phyloP scores from a whole-genome alignment of 108 stramenopile genomes.

The Bacterosira constricta region DNA sequence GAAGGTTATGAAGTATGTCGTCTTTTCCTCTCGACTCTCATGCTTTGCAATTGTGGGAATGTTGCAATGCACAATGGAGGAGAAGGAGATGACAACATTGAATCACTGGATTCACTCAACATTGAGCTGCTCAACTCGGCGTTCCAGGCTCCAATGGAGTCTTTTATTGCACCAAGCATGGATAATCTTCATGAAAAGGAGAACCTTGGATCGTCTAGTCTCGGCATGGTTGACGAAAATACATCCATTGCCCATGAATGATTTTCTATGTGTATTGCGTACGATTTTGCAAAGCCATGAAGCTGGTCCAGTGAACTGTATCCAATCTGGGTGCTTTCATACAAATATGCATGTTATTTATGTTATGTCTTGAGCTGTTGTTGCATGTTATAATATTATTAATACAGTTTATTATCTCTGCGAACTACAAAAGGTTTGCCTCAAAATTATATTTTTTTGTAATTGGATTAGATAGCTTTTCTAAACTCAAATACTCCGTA shows the following conservation, averaged over 20 bases:
- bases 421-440: too few relatives aligned
- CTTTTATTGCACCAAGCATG: slow-evolving; percentile 64
- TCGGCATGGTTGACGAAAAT: background rate
- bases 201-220: background rate
- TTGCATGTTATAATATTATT: too few relatives aligned
- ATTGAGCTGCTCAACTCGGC: slow-evolving; percentile 67
- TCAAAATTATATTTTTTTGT: too few relatives aligned
- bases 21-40: slow-evolving; percentile 92
- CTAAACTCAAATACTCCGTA: too few relatives aligned
- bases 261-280: background rate
- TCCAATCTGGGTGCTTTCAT: too few relatives aligned
- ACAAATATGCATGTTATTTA: too few relatives aligned
- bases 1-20: slow-evolving; percentile 94
- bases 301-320: too few relatives aligned
- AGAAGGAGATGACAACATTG: slow-evolving; percentile 49
- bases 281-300: background rate
- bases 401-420: too few relatives aligned
- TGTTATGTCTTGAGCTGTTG: too few relatives aligned
- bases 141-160: slow-evolving; percentile 74
- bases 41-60: slow-evolving; percentile 94
- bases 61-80: slow-evolving; percentile 64
- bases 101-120: slow-evolving; percentile 52
- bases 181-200: background rate
- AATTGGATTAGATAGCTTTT: too few relatives aligned
- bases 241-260: background rate